Evolutionary conservation across 768 basidiomycete species (phyloP), one percentile per base, ranked within the genome.

Genomic region (Amanita inopinata): DNA sequence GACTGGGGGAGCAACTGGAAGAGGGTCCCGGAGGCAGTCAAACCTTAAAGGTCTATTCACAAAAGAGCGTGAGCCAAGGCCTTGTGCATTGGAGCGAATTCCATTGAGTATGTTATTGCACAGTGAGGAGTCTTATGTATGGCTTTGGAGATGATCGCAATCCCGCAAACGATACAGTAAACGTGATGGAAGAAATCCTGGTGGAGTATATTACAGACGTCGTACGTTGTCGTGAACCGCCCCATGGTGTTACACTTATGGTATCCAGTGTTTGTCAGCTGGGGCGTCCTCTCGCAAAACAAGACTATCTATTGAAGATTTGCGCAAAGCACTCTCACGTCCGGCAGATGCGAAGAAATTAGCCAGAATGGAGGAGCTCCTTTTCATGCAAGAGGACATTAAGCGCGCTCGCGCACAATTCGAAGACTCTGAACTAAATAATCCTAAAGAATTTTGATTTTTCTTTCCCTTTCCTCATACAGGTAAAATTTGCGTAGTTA

Each of bases 311-410:
- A 78, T 92, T 44, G 91, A 94, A 54, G 91, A 93, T 55, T 65
- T 94, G 37, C 73, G 87, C 18, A 75, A 82, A 46, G 84, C 76
- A 5, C 64, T 94, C 17, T 86, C 87, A 19, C 70, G 80, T 37
- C 82, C 85, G 2, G 84, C 85, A n/a, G 91, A 93, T 54, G 81
- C 85, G 23, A 91, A 91, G 62, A 93, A 93, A 58, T 73, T 93
- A 17, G 89, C 90, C 12, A 72, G 91, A 43, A 81, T 93, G 78
- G 90, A 94, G 58, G 91, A 94, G 56, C 62, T 94, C 25, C 56
- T 93, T 24, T 90, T 89, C 66, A 89, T 91, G 83, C 87, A 91
- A 57, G 88, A 90, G 56, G 90, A 91, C 53, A 92, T 93, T 61
- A 87, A 90, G 57, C 78, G 88, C 6, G 90, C 88, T 3, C 74